Evolutionary conservation across 1,284 basidiomycete genomes (phyloP).

Genomic region (Tilletia horrida): DNA sequence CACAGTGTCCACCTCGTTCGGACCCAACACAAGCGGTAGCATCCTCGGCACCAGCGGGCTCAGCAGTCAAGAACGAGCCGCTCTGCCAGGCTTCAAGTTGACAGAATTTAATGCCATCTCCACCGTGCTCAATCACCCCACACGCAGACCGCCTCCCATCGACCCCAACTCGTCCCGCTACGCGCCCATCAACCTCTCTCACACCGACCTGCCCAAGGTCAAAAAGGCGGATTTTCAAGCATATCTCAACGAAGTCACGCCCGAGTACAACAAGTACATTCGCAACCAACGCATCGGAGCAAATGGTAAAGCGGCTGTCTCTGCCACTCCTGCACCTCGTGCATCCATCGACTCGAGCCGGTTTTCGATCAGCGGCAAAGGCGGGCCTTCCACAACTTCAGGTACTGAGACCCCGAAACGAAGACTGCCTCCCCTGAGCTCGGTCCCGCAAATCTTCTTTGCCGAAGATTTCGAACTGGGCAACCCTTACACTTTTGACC

Average conservation of each 20-base stretch:
- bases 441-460: conserved; percentile 76
- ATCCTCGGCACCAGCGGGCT: not conserved
- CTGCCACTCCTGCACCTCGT: not conserved
- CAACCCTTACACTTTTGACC: conserved; percentile 75
- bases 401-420: conserved; percentile 30
- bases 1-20: conserved; percentile 10
- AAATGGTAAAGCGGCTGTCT: conserved; percentile 28
- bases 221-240: conserved; percentile 39
- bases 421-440: conserved; percentile 62
- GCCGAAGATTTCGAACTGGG: conserved; percentile 76
- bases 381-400: not conserved
- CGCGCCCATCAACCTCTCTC: conserved; percentile 36
- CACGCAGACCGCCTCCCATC: conserved; percentile 44
- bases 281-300: conserved; percentile 43
- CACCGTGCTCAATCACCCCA: conserved; percentile 52
- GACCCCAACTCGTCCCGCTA: conserved; percentile 49
- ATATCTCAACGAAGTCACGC: conserved; percentile 42
- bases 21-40: not conserved
- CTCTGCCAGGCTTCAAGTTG: conserved; percentile 13
- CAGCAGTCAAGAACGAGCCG: not conserved
- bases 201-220: conserved; percentile 41
- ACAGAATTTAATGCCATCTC: conserved; percentile 26
- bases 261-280: conserved; percentile 50
- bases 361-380: no score
- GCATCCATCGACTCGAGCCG: conserved; percentile 14